Conservation (phyloP, 768 basidiomycete species). For the Leccinum disarticulatum region DNA sequence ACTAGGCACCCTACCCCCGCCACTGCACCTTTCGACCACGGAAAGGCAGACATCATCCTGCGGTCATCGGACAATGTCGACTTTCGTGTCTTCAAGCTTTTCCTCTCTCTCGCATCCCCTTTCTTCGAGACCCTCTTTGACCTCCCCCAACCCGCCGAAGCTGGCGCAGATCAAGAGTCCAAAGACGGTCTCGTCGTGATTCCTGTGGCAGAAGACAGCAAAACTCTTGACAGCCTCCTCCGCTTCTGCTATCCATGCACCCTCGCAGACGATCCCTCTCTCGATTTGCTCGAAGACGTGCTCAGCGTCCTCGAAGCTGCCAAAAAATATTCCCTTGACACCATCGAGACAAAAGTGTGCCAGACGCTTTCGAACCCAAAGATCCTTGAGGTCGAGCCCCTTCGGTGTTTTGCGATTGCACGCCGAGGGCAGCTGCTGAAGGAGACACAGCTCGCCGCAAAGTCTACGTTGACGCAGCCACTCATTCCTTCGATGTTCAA, state of each 20-base stretch:
- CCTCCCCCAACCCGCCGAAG: neutral
- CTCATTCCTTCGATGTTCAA: neutral
- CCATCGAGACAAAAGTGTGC: neutral
- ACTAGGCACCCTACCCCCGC: neutral
- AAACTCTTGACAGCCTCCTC: slow-evolving; percentile 5
- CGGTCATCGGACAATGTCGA: neutral
- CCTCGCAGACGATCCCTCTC: neutral
- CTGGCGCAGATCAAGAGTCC: neutral
- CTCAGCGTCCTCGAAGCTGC: neutral
- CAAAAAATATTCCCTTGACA: neutral
- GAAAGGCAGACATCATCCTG: neutral
- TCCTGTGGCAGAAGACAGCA: neutral
- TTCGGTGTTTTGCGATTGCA: neutral
- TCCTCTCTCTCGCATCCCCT: neutral
- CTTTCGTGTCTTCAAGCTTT: neutral
- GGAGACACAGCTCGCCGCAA: neutral
- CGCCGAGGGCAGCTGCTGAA: neutral
- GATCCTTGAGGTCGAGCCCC: neutral
- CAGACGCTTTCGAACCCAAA: neutral
- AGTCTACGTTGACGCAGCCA: neutral
- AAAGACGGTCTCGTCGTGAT: neutral
- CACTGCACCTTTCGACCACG: neutral
- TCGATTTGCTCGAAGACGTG: neutral
- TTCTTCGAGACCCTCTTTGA: neutral
- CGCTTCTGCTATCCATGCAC: slow-evolving; percentile 22